phyloP scores from a whole-genome alignment of 2,329 filamentous ascomycete species.

The Monilinia vaccinii-corymbosi region DNA sequence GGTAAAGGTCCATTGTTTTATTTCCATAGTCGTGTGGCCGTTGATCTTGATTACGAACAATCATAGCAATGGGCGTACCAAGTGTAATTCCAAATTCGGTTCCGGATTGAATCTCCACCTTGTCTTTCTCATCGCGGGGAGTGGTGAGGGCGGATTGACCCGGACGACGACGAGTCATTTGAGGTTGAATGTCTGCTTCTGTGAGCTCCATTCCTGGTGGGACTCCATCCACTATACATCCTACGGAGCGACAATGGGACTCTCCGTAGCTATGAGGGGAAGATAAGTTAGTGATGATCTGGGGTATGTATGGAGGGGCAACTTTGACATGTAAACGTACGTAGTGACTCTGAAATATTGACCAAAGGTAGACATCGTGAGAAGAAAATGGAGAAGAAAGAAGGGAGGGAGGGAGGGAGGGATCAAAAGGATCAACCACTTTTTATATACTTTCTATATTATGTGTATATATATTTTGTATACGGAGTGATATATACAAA shows the following conservation, averaged over 20 bases:
- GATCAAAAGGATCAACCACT: not conserved
- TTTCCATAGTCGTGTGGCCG: slow-evolving; percentile 84
- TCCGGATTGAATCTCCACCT: slow-evolving; percentile 84
- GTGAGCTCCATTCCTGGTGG: slow-evolving; percentile 81
- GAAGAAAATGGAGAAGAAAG: not conserved
- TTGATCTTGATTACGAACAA: slow-evolving; percentile 88
- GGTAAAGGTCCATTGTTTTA: slow-evolving; percentile 84
- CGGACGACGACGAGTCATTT: slow-evolving; percentile 83
- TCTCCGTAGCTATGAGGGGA: slow-evolving; percentile 51
- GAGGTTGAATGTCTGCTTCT: slow-evolving; percentile 84
- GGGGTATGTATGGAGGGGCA: not conserved
- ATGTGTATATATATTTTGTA: not conserved
- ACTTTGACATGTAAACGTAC: slow-evolving; percentile 27
- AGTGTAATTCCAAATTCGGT: slow-evolving; percentile 84
- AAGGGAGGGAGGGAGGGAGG: no score
- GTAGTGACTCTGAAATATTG: slow-evolving; percentile 74
- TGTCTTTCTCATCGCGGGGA: slow-evolving; percentile 85
- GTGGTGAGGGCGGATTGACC: slow-evolving; percentile 88
- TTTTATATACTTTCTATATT: not conserved
- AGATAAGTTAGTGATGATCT: not conserved
- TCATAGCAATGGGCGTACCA: slow-evolving; percentile 81
- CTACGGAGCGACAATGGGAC: slow-evolving; percentile 86
- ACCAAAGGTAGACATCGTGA: slow-evolving; percentile 77
- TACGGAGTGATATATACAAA: no score
- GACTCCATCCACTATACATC: slow-evolving; percentile 88